Conservation (phyloP, 768 basidiomycete species). For the Podaxis rugospora region DNA sequence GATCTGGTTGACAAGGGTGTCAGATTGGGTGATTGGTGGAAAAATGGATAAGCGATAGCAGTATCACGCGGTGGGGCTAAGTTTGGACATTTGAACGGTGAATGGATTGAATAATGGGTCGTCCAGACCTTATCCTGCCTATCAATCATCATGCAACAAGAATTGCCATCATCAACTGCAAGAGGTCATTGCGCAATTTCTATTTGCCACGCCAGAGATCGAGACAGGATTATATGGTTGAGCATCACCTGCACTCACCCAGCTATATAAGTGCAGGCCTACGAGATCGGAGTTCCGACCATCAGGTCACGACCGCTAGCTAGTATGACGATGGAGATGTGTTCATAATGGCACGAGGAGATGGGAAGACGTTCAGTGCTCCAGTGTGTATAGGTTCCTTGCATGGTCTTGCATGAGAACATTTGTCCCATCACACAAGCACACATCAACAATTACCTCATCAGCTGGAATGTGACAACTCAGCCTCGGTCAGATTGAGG, state of each 20-base stretch:
- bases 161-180: not conserved
- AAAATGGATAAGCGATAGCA: not conserved
- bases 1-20: not conserved
- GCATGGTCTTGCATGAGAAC: too few species aligned
- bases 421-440: too few species aligned
- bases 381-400: too few species aligned
- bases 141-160: not conserved
- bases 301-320: not conserved
- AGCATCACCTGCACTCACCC: too few species aligned
- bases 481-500: not conserved
- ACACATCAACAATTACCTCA: conserved; percentile 3
- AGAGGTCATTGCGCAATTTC: too few species aligned
- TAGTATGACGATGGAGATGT: not conserved
- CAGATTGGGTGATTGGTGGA: not conserved
- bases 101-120: not conserved
- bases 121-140: not conserved
- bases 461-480: not conserved
- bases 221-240: too few species aligned
- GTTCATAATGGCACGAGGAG: not conserved
- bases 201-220: too few species aligned
- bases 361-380: too few species aligned
- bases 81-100: not conserved
- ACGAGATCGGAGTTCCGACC: not conserved
- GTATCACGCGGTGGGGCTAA: not conserved
- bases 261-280: too few species aligned